A percentile compares a stretch with the other conserved stretches of the same genome.
Evolutionary conservation across 2,329 filamentous ascomycete genomes (phyloP).

Genomic region (Fusarium papillatum): DNA sequence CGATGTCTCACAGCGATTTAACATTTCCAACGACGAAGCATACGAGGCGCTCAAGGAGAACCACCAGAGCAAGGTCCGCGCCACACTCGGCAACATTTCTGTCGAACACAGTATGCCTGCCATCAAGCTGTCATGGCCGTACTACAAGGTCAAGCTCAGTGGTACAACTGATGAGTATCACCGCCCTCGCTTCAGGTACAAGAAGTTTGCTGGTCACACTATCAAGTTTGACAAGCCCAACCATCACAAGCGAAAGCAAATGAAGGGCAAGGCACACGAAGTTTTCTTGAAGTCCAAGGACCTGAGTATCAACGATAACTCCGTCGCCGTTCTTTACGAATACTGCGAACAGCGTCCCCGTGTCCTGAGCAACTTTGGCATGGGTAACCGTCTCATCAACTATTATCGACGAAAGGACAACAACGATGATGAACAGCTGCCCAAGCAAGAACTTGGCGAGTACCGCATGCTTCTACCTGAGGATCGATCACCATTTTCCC

Average conservation of each 20-base stretch:
- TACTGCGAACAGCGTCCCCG: conserved; percentile 96
- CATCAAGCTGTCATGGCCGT: conserved; percentile 92
- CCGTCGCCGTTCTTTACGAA: conserved; percentile 88
- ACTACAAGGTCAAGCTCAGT: conserved; percentile 89
- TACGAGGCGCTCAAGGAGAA: conserved; percentile 98
- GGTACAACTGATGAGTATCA: conserved; percentile 86
- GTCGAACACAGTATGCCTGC: conserved; percentile 96
- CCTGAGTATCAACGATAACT: conserved; percentile 90
- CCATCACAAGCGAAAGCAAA: conserved; percentile 83
- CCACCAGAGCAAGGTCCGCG: conserved; percentile 94
- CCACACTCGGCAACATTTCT: conserved; percentile 90
- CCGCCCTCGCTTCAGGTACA: conserved; percentile 82
- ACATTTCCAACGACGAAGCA: conserved; percentile 95
- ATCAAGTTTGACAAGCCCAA: conserved; percentile 81
- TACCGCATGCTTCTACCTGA: conserved; percentile 90
- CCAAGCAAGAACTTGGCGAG: conserved; percentile 90
- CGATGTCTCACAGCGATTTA: conserved; percentile 86
- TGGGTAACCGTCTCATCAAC: conserved; percentile 96
- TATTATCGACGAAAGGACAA: conserved; percentile 90
- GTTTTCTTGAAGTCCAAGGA: conserved; percentile 86
- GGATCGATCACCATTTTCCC: conserved; percentile 95
- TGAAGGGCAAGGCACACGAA: conserved; percentile 84
- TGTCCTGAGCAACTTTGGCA: conserved; percentile 95
- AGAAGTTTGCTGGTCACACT: conserved; percentile 73
- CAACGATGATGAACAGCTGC: conserved; percentile 80